These are phyloP conservation scores for Wickerhamomyces canadensis DNA, from an alignment of 805 yeast species.

Conservation along the genomic window DNA sequence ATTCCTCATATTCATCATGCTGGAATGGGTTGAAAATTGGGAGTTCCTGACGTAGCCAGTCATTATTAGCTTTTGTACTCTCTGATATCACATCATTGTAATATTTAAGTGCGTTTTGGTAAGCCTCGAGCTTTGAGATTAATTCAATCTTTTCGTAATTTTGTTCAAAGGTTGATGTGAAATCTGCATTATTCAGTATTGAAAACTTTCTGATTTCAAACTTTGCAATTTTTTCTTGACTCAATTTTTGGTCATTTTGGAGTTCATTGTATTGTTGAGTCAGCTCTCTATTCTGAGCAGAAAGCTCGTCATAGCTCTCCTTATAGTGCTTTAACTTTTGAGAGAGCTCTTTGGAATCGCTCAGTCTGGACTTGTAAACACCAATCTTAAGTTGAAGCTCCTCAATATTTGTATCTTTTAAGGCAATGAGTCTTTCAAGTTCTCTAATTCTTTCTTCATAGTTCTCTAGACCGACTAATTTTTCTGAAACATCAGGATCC, in stretches of 20 bases:
- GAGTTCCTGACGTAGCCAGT: constrained; percentile 11
- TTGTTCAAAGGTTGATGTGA: constrained; percentile 28
- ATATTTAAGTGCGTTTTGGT: constrained; percentile 28
- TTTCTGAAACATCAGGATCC: background rate
- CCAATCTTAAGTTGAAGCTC: constrained; percentile 41
- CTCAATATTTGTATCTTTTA: constrained; percentile 25
- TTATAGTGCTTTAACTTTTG: constrained; percentile 20
- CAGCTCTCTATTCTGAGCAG: constrained; percentile 11
- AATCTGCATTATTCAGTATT: constrained; percentile 24
- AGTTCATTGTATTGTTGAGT: constrained; percentile 11
- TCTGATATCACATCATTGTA: too few species aligned
- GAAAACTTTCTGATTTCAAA: constrained; percentile 19
- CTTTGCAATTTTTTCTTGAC: constrained; percentile 24
- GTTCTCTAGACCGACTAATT: background rate
- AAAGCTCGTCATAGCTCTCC: constrained; percentile 14
- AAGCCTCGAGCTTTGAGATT: constrained; percentile 38
- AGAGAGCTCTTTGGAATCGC: constrained; percentile 27
- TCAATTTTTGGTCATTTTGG: constrained; percentile 17
- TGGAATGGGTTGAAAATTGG: constrained; percentile 5
- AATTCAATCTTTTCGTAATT: constrained; percentile 30
- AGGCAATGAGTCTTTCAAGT: background rate
- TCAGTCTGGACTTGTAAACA: constrained; percentile 39
- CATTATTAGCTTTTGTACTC: too few species aligned
- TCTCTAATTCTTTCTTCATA: background rate
- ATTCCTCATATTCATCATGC: constrained; percentile 10